Base-by-base conservation (phyloP, 176 grass and related monocot species). In the Microstegium vimineum region DNA sequence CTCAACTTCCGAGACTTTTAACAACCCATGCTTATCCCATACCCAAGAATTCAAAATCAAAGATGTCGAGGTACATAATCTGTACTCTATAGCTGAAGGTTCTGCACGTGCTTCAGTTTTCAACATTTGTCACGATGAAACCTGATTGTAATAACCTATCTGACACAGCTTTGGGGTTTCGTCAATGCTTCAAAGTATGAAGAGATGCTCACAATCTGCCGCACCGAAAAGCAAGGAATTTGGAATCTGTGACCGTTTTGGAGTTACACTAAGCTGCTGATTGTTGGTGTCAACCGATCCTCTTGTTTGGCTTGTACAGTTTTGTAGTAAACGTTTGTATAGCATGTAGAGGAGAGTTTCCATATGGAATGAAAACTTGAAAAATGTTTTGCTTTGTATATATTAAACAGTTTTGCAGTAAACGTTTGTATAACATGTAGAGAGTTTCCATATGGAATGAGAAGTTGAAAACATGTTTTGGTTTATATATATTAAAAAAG, bases 81-180 rank as follows among this genome's bases (percentile, higher is more conserved):
- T 30, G 27, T 16, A 31, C 15, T 73, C 8, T 11, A 46, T 1
- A 63, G 12, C 22, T 71, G 42, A 0, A 37, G 8, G 62, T 66
- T 66, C 30, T 20, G 28, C 36, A 12, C 30, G 32, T 75, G n/a
- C 47, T 57, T 80, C n/a, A 52, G 18, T 28, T 57, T 66, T 67
- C 14, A 69, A 20, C 31, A 18, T 69, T 40, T 68, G 15, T 38
- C 51, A 9, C 25, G 63, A 34, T 33, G 40, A 36, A 80, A 80
- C 10, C 10, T 76, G 51, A 33, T 30, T 64, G 71, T 25, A 27
- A 76, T 74, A 52, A 72, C 27, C 46, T 68, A 49, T 87, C 51
- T 18, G 40, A 49, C 75, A 77, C 87, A 99, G 96, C 52, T 99
- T 23, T 99, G 93, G 96, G 96, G 96, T 28, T 95, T 99, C 62